A percentile compares a stretch with the other conserved stretches of the same genome.
These are phyloP conservation scores for Pelargonium fulgidum DNA, from an alignment of 441 rosid genomes.

Conservation along the genomic window DNA sequence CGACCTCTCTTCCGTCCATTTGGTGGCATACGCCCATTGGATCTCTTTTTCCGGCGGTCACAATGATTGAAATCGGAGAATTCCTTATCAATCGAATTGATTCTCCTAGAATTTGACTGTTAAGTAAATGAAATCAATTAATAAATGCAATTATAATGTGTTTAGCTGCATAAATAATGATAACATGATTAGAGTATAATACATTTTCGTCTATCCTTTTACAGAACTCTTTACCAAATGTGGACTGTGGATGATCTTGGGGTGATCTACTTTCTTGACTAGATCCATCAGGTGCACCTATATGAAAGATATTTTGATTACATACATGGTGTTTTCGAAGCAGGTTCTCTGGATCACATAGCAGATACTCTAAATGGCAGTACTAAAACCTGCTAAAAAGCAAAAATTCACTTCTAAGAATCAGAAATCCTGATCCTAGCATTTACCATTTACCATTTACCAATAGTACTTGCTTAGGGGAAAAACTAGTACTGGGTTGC, in stretches of 20 bases:
- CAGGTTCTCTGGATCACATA: neutral
- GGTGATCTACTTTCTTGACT: conserved; percentile 30
- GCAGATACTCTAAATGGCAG: neutral
- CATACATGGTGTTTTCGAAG: neutral
- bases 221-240: conserved; percentile 38
- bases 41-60: conserved; percentile 25
- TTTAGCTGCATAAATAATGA: conserved; percentile 18
- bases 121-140: conserved; percentile 24
- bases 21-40: conserved; percentile 27
- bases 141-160: conserved; percentile 15
- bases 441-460: conserved; percentile 3
- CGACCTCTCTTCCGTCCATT: conserved; percentile 22
- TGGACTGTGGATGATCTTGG: conserved; percentile 33
- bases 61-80: conserved; percentile 33
- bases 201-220: conserved; percentile 48
- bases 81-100: conserved; percentile 27
- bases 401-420: neutral
- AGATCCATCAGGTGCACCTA: conserved; percentile 43
- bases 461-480: neutral
- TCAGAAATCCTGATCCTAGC: neutral
- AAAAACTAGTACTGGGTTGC: neutral
- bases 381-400: conserved; percentile 2
- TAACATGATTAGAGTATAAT: conserved; percentile 24
- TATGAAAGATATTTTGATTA: conserved; percentile 18
- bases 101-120: conserved; percentile 42